Conservation (phyloP, 192 early-diverging fungal genomes). For the Piromyces sp. region DNA sequence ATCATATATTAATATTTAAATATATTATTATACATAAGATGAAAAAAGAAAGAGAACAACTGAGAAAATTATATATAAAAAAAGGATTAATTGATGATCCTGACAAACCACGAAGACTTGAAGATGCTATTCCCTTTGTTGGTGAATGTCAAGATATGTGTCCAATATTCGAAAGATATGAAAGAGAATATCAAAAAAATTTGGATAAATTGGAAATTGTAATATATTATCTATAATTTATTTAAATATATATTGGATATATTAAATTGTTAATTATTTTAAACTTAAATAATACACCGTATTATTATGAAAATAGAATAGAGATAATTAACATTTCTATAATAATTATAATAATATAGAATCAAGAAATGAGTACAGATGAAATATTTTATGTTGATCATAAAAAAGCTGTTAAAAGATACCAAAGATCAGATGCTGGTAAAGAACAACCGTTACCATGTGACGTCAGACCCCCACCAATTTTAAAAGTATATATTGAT, state of each 20-base stretch:
- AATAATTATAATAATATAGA: background rate
- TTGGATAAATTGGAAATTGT: constrained; percentile 60
- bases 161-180: constrained; percentile 69
- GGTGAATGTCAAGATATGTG: constrained; percentile 80
- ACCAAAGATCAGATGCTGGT: constrained; percentile 66
- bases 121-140: constrained; percentile 49
- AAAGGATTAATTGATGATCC: constrained; percentile 43
- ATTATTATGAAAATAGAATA: no score
- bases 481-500: constrained; percentile 42
- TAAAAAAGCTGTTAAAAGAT: constrained; percentile 58
- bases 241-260: background rate
- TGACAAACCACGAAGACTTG: constrained; percentile 22
- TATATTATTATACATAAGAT: no score
- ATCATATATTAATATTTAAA: no score
- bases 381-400: constrained; percentile 34
- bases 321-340: no score
- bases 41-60: constrained; percentile 35
- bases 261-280: no score
- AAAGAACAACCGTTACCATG: constrained; percentile 67
- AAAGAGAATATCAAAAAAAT: constrained; percentile 58
- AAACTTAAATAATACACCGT: no score
- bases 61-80: constrained; percentile 42
- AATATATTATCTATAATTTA: background rate
- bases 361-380: background rate
- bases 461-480: constrained; percentile 66